These are phyloP conservation scores for Leishmania braziliensis DNA, from an alignment of 208 protist species.

Conservation along the genomic window DNA sequence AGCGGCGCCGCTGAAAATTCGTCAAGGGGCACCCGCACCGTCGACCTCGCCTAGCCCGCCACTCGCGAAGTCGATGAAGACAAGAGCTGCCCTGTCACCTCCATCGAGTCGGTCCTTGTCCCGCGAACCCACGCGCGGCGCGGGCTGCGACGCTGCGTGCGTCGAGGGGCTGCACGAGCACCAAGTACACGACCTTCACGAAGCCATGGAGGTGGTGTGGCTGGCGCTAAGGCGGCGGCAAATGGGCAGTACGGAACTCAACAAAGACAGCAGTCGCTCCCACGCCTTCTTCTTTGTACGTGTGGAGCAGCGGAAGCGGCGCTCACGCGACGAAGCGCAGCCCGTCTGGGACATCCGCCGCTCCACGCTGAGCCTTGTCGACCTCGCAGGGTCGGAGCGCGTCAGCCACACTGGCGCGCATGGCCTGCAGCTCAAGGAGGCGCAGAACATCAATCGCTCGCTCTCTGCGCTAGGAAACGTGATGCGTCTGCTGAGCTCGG, in stretches of 20 bases:
- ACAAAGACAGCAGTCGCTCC: constrained; percentile 80
- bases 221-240: constrained; percentile 49
- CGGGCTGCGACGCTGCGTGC: constrained; percentile 19
- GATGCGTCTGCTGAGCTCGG: constrained; percentile 63
- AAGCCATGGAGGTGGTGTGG: constrained; percentile 42
- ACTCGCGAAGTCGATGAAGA: neutral
- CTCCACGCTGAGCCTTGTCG: constrained; percentile 80
- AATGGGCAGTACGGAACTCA: constrained; percentile 76
- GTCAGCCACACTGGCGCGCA: constrained; percentile 75
- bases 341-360: neutral
- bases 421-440: constrained; percentile 78
- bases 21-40: neutral
- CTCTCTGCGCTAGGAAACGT: constrained; percentile 91
- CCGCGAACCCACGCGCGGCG: neutral
- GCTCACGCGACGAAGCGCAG: neutral
- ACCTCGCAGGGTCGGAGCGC: constrained; percentile 94
- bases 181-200: constrained; percentile 32
- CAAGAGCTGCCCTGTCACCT: neutral
- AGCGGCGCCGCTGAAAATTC: constrained; percentile 2
- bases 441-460: constrained; percentile 92
- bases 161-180: constrained; percentile 61
- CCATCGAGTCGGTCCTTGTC: neutral
- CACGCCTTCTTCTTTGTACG: constrained; percentile 86
- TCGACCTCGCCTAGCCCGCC: neutral
- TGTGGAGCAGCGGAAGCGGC: constrained; percentile 35